Percentiles rank a stretch among this genome's conserved stretches.
Conservation (phyloP, 768 basidiomycete genomes). For the Hygrocybe punicea region DNA sequence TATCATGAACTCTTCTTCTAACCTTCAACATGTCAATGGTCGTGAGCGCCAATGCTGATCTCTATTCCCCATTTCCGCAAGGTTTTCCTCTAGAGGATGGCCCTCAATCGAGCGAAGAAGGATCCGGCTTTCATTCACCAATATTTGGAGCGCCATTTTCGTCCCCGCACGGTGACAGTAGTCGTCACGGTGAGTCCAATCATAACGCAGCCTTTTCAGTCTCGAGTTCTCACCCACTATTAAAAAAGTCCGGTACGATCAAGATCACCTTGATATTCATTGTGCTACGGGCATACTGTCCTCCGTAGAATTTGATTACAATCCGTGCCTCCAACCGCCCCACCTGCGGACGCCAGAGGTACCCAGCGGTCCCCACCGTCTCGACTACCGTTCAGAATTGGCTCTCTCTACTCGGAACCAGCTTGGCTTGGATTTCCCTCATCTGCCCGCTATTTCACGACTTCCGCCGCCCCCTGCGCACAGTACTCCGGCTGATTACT, state of each 20-base stretch:
- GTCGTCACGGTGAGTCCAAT: conserved; percentile 45
- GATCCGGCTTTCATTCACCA: conserved; percentile 73
- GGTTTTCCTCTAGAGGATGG: conserved; percentile 58
- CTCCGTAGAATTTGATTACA: conserved; percentile 48
- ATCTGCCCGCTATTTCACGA: conserved; percentile 41
- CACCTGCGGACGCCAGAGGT: no score
- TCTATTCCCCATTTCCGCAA: conserved; percentile 55
- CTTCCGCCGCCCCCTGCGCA: conserved; percentile 35
- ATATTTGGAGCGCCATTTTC: conserved; percentile 52
- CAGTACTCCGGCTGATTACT: conserved; percentile 35
- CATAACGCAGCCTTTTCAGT: conserved; percentile 47
- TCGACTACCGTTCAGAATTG: conserved; percentile 44
- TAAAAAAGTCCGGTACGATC: conserved; percentile 70
- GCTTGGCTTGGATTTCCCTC: conserved; percentile 42
- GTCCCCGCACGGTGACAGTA: conserved; percentile 47
- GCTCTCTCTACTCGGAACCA: conserved; percentile 45
- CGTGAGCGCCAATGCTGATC: conserved; percentile 50
- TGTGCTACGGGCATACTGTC: conserved; percentile 47
- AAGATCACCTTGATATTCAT: conserved; percentile 46
- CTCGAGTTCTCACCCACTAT: conserved; percentile 35
- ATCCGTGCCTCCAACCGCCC: conserved; percentile 45
- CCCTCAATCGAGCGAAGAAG: conserved; percentile 70
- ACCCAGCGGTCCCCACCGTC: conserved; percentile 37
- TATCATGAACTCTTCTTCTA: not conserved
- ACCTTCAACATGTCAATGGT: conserved; percentile 49